Percentiles rank a stretch among this genome's conserved stretches.
phyloP scores from a whole-genome alignment of 352 stramenopile genomes.

The Hyaloperonospora arabidopsidis region DNA sequence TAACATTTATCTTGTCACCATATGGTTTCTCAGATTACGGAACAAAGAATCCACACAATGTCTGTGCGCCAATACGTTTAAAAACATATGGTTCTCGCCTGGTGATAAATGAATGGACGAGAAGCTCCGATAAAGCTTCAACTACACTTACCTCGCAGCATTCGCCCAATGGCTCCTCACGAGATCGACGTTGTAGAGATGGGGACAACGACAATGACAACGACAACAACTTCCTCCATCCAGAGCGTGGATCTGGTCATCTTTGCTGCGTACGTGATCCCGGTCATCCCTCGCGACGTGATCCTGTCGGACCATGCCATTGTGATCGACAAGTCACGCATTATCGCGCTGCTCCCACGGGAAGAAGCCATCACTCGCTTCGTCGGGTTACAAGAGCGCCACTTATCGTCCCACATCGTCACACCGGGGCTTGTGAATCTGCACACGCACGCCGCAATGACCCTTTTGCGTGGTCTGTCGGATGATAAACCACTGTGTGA shows the following conservation, averaged over 20 bases:
- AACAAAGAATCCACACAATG: too few species aligned
- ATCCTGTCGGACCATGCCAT: conserved; percentile 74
- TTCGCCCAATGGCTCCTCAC: conserved; percentile 19
- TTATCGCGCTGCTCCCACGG: conserved; percentile 67
- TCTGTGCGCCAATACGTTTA: too few species aligned
- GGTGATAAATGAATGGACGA: too few species aligned
- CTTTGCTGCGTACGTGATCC: conserved; percentile 68
- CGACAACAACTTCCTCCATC: conserved; percentile 13
- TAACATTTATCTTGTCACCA: too few species aligned
- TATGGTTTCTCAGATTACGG: too few species aligned
- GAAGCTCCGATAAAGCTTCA: too few species aligned
- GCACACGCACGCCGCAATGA: conserved; percentile 85
- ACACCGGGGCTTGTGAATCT: conserved; percentile 82
- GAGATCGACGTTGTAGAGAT: background rate
- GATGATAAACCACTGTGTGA: conserved; percentile 82
- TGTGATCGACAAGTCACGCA: conserved; percentile 55
- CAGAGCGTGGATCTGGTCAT: conserved; percentile 62
- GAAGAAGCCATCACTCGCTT: conserved; percentile 48
- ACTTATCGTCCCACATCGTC: conserved; percentile 63
- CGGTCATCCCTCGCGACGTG: conserved; percentile 62
- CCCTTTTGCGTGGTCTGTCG: conserved; percentile 73
- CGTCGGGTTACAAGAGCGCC: conserved; percentile 29
- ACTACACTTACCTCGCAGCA: too few species aligned
- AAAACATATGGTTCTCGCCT: too few species aligned
- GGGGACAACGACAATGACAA: too few species aligned